Percentiles rank a stretch among this genome's conserved stretches.
Evolutionary conservation across 331 rosid species (phyloP).

Genomic region (Cydonia oblonga): DNA sequence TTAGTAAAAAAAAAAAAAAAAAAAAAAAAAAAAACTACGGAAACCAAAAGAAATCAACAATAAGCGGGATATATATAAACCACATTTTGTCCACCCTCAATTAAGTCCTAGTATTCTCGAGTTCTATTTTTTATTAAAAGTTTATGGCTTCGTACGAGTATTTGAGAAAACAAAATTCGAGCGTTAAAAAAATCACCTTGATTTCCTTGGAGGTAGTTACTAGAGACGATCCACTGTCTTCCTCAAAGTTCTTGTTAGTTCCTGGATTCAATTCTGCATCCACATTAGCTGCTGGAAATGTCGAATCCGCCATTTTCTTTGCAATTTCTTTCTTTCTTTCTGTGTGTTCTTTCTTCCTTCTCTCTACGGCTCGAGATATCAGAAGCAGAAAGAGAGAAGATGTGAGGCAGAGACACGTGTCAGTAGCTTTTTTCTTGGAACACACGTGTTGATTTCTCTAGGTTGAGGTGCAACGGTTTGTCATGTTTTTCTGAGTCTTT

Average conservation of each 20-base stretch:
- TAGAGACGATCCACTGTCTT: slow-evolving; percentile 38
- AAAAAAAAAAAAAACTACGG: too few species aligned
- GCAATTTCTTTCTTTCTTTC: neutral
- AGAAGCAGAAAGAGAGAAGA: neutral
- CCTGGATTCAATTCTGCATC: slow-evolving; percentile 29
- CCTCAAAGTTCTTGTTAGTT: slow-evolving; percentile 20
- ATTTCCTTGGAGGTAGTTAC: slow-evolving; percentile 34
- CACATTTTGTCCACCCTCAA: neutral
- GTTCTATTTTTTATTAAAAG: too few species aligned
- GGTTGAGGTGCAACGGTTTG: neutral
- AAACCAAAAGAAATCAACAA: neutral
- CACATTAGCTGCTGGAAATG: slow-evolving; percentile 34
- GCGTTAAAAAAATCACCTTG: slow-evolving; percentile 13
- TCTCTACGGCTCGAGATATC: too few species aligned
- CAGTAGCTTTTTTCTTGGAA: neutral
- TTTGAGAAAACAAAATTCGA: neutral
- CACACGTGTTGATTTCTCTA: slow-evolving; percentile 14
- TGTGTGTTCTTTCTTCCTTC: too few species aligned
- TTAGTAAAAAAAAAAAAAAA: too few species aligned
- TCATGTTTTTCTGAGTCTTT: neutral
- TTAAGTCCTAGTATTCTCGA: neutral
- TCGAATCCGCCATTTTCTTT: slow-evolving; percentile 9
- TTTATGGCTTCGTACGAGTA: too few species aligned
- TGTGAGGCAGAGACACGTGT: neutral
- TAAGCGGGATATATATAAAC: neutral